Evolutionary conservation across 208 protist genomes (phyloP).

Genomic region (Leishmania gerbilli): DNA sequence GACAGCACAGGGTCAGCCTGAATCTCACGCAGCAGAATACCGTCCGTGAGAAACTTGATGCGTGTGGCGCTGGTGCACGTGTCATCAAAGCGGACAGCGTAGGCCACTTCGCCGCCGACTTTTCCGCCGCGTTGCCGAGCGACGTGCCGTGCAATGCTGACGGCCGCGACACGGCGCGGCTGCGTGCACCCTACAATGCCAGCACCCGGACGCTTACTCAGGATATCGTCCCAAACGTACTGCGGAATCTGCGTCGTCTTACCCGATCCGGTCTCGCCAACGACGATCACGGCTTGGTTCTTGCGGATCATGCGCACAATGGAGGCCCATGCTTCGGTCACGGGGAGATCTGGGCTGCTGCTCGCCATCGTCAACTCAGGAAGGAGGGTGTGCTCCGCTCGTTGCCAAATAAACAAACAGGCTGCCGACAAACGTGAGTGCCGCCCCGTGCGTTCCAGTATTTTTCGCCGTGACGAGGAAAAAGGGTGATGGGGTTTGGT

Average conservation of each 20-base stretch:
- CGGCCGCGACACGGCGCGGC: conserved; percentile 96
- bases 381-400: not conserved
- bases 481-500: not conserved
- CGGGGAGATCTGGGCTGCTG: conserved; percentile 47
- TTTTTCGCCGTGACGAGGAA: not conserved
- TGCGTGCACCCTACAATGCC: conserved; percentile 95
- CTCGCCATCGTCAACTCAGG: conserved; percentile 16
- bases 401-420: not conserved
- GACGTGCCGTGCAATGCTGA: conserved; percentile 95
- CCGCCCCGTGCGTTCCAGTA: not conserved
- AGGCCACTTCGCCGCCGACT: conserved; percentile 90
- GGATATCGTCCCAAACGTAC: conserved; percentile 90
- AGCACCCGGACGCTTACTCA: conserved; percentile 38
- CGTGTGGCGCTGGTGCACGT: conserved; percentile 75
- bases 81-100: conserved; percentile 96
- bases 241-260: conserved; percentile 96
- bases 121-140: conserved; percentile 81
- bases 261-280: conserved; percentile 94
- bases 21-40: conserved; percentile 97
- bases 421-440: not conserved
- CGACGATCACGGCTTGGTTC: conserved; percentile 89
- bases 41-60: conserved; percentile 97
- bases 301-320: conserved; percentile 84
- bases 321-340: conserved; percentile 67
- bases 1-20: conserved; percentile 90